These are phyloP conservation scores for Chrysoporthe puriensis DNA, from an alignment of 2,329 filamentous ascomycete genomes.

Conservation along the genomic window DNA sequence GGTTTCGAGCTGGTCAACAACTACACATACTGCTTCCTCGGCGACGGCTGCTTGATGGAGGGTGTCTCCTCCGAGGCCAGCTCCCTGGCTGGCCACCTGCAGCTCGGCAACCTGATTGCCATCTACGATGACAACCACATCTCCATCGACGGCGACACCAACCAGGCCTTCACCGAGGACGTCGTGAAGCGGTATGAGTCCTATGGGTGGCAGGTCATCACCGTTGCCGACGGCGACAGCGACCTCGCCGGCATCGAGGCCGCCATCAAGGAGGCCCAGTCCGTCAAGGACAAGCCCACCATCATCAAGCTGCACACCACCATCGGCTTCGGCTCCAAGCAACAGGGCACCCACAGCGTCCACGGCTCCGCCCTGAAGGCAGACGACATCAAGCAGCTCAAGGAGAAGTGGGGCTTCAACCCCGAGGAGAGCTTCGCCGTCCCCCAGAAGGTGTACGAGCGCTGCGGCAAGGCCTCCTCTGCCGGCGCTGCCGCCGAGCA, in stretches of 20 bases:
- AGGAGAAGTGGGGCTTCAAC: constrained; percentile 95
- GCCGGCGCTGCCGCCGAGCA: constrained; percentile 87
- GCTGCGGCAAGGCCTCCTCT: constrained; percentile 81
- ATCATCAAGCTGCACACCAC: constrained; percentile 97
- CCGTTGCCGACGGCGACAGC: constrained; percentile 84
- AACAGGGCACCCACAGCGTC: constrained; percentile 92
- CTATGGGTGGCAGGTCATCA: constrained; percentile 92
- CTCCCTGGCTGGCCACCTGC: constrained; percentile 91
- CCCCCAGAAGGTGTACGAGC: constrained; percentile 91
- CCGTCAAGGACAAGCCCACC: constrained; percentile 93
- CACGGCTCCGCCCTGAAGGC: constrained; percentile 96
- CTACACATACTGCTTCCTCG: constrained; percentile 96
- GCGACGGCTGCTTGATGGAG: constrained; percentile 98
- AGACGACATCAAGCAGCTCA: constrained; percentile 91
- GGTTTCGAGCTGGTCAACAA: constrained; percentile 91
- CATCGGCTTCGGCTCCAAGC: constrained; percentile 93
- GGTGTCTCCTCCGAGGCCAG: constrained; percentile 92
- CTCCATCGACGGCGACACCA: constrained; percentile 91
- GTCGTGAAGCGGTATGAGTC: constrained; percentile 92
- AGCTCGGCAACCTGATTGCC: constrained; percentile 96
- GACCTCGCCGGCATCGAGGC: constrained; percentile 87
- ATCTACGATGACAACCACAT: constrained; percentile 99
- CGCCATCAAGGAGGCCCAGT: constrained; percentile 82
- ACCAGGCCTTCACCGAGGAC: constrained; percentile 95
- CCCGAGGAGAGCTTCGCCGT: constrained; percentile 91